Evolutionary conservation across 1,284 basidiomycete genomes (phyloP).

Genomic region (Tremellales sp.): DNA sequence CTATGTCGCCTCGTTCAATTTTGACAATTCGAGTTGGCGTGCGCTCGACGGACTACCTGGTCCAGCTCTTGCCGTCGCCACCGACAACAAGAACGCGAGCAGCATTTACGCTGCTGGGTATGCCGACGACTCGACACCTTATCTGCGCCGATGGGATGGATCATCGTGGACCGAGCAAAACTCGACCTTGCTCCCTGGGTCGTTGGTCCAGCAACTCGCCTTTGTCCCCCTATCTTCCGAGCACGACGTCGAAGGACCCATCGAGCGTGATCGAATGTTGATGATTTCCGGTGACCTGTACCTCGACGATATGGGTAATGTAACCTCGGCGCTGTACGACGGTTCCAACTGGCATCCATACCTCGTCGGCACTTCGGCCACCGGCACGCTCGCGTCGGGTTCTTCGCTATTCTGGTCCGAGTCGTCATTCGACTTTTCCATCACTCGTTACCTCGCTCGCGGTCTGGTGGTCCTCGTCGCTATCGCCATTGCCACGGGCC

Average conservation of each 20-base stretch:
- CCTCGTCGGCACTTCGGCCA: constrained; percentile 63
- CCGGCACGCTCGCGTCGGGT: constrained; percentile 68
- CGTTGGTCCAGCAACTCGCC: constrained; percentile 66
- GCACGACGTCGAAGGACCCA: constrained; percentile 59
- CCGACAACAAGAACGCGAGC: constrained; percentile 72
- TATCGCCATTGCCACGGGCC: constrained; percentile 90
- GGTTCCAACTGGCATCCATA: constrained; percentile 80
- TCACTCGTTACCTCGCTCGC: constrained; percentile 72
- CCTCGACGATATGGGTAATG: constrained; percentile 66
- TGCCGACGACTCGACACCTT: constrained; percentile 61
- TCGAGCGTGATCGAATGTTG: constrained; percentile 83
- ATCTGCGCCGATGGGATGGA: constrained; percentile 80
- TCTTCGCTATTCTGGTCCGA: constrained; percentile 79
- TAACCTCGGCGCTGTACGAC: constrained; percentile 82
- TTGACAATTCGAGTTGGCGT: constrained; percentile 69
- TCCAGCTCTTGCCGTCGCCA: constrained; percentile 80
- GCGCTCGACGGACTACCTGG: constrained; percentile 77
- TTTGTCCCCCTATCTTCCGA: constrained; percentile 82
- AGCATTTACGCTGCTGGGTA: constrained; percentile 88
- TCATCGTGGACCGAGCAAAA: constrained; percentile 62
- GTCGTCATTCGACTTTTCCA: constrained; percentile 66
- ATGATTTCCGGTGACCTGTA: constrained; percentile 79
- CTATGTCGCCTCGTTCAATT: constrained; percentile 67
- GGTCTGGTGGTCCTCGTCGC: constrained; percentile 95
- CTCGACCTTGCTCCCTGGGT: constrained; percentile 40